These are phyloP conservation scores for Botrytis pseudocinerea DNA, from an alignment of 2,329 filamentous ascomycete genomes.

Conservation along the genomic window DNA sequence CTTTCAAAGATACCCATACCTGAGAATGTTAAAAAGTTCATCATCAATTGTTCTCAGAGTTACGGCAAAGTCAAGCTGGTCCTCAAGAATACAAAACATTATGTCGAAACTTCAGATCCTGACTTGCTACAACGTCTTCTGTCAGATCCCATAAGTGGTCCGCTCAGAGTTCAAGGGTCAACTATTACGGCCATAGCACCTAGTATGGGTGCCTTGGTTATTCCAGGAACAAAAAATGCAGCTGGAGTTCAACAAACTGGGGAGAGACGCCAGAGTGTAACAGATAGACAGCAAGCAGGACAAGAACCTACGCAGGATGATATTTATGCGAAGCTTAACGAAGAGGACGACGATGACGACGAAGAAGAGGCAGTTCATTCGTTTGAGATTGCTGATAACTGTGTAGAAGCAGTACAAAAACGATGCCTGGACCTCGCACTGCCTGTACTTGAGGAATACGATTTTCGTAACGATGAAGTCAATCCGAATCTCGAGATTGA, in stretches of 20 bases:
- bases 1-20: conserved; percentile 89
- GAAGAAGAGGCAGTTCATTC: conserved; percentile 86
- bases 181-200: conserved; percentile 77
- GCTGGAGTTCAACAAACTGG: conserved; percentile 78
- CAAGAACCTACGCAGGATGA: conserved; percentile 62
- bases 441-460: conserved; percentile 93
- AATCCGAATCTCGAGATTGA: conserved; percentile 95
- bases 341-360: conserved; percentile 81
- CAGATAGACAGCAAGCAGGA: conserved; percentile 48
- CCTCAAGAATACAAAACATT: conserved; percentile 91
- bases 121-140: conserved; percentile 84
- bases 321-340: conserved; percentile 70
- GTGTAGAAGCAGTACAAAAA: conserved; percentile 84
- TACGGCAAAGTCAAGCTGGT: conserved; percentile 97
- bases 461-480: conserved; percentile 86
- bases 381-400: conserved; percentile 82
- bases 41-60: conserved; percentile 76
- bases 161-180: conserved; percentile 69
- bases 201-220: conserved; percentile 83
- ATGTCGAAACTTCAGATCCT: conserved; percentile 87
- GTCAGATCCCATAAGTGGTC: conserved; percentile 78
- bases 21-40: conserved; percentile 73
- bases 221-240: conserved; percentile 91
- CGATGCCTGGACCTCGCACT: conserved; percentile 83
- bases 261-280: conserved; percentile 43